These are phyloP conservation scores for Backusella tarrabulga DNA, from an alignment of 192 early-diverging fungal species.

Conservation along the genomic window DNA sequence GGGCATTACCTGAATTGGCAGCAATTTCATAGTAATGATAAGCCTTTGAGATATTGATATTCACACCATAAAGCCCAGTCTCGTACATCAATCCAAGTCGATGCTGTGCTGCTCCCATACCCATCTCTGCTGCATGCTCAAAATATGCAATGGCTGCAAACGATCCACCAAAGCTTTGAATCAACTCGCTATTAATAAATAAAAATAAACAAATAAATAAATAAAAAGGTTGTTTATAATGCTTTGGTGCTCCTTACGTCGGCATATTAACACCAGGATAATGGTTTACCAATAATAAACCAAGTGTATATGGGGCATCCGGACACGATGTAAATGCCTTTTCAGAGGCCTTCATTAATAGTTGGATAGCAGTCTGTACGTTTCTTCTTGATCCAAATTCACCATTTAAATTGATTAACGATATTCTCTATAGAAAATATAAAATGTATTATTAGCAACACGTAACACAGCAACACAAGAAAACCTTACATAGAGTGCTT, in stretches of 20 bases:
- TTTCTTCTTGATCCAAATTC: conserved; percentile 66
- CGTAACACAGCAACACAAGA: not conserved
- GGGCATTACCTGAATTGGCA: not conserved
- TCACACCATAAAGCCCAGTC: conserved; percentile 13
- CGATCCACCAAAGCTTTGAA: conserved; percentile 52
- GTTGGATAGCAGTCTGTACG: conserved; percentile 76
- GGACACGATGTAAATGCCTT: conserved; percentile 55
- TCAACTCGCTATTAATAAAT: conserved; percentile 9
- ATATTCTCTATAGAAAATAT: conserved; percentile 59
- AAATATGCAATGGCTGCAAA: conserved; percentile 75
- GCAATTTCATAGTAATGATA: conserved; percentile 11
- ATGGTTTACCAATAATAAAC: conserved; percentile 72
- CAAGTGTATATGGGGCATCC: conserved; percentile 77
- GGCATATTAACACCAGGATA: conserved; percentile 61
- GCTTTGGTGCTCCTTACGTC: conserved; percentile 22
- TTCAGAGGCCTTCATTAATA: conserved; percentile 71
- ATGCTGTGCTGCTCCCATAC: conserved; percentile 61
- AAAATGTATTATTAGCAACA: not conserved
- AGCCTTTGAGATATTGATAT: conserved; percentile 8
- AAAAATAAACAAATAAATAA: conserved; percentile 30
- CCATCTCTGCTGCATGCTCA: conserved; percentile 73
- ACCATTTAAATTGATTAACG: conserved; percentile 75
- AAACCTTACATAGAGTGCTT: conserved; percentile 60
- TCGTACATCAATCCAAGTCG: conserved; percentile 30
- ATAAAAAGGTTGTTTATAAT: conserved; percentile 51